A percentile compares a stretch with the other conserved stretches of the same genome.
phyloP scores from a whole-genome alignment of 2,329 filamentous ascomycete species.

The Clarireedia monteithiana region DNA sequence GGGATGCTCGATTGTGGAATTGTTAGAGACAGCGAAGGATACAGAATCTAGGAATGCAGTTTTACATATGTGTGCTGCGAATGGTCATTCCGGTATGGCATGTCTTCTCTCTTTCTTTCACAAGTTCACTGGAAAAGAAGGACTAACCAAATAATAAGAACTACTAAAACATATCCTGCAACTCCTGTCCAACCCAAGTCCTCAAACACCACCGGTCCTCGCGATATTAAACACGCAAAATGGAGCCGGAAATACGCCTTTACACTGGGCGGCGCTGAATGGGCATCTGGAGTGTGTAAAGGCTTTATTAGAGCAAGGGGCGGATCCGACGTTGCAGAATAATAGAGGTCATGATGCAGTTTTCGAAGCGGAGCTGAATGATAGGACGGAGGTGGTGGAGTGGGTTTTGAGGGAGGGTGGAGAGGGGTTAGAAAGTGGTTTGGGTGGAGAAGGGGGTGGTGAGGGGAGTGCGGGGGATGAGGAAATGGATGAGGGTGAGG shows the following conservation, averaged over 20 bases:
- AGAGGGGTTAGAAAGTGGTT: conserved; percentile 31
- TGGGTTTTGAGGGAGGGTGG: conserved; percentile 36
- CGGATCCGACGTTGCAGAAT: conserved; percentile 72
- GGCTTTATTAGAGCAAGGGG: conserved; percentile 66
- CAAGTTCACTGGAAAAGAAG: too few species aligned
- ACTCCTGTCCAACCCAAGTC: conserved; percentile 27
- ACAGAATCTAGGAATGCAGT: conserved; percentile 67
- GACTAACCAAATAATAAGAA: not conserved
- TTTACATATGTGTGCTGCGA: conserved; percentile 87
- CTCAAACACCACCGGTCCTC: conserved; percentile 25
- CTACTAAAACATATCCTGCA: conserved; percentile 36
- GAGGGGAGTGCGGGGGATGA: conserved; percentile 15
- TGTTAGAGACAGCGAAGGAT: conserved; percentile 66
- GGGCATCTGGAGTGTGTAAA: conserved; percentile 78
- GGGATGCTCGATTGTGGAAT: conserved; percentile 47
- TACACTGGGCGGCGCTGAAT: conserved; percentile 92
- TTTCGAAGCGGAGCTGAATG: conserved; percentile 64
- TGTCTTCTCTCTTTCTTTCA: not conserved
- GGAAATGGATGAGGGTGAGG: conserved; percentile 1
- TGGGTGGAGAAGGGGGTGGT: conserved; percentile 17
- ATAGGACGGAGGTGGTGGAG: conserved; percentile 57
- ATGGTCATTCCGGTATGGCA: conserved; percentile 68
- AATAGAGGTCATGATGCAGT: conserved; percentile 75
- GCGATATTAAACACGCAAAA: conserved; percentile 64
- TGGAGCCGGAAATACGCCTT: conserved; percentile 75